Percentiles rank a stretch among this genome's conserved stretches.
These are phyloP conservation scores for Carpinus viminea DNA, from an alignment of 306 rosid species.

Conservation along the genomic window DNA sequence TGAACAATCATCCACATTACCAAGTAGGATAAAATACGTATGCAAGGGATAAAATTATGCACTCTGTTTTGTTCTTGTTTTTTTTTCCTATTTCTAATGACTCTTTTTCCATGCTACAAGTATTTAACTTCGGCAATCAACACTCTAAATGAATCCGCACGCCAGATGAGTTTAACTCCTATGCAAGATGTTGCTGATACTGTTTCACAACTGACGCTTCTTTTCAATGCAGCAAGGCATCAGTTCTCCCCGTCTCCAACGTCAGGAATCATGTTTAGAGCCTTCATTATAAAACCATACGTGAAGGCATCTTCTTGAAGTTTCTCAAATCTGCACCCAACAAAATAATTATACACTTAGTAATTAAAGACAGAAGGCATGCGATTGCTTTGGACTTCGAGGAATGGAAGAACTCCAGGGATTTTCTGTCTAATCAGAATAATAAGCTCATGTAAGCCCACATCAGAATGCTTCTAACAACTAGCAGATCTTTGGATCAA, in stretches of 20 bases:
- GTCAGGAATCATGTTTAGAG: slow-evolving; percentile 50
- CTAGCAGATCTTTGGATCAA: neutral
- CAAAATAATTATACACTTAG: slow-evolving; percentile 11
- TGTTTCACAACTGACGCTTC: neutral
- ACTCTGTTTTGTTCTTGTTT: no score
- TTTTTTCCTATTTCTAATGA: no score
- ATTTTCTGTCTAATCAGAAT: neutral
- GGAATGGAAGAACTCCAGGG: neutral
- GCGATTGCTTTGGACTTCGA: neutral
- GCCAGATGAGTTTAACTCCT: neutral
- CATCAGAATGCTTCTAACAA: neutral
- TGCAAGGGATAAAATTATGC: no score
- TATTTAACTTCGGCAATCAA: neutral
- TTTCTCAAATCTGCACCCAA: slow-evolving; percentile 72
- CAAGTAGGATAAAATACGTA: no score
- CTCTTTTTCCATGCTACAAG: neutral
- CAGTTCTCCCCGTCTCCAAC: neutral
- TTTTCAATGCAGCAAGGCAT: neutral
- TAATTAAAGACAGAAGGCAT: neutral
- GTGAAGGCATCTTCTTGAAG: slow-evolving; percentile 84
- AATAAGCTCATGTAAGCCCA: neutral
- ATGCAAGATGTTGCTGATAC: neutral
- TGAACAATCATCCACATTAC: no score
- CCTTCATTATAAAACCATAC: slow-evolving; percentile 57
- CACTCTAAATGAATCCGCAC: neutral